phyloP scores from a whole-genome alignment of 805 yeast genomes.

The Nakazawaea populi region DNA sequence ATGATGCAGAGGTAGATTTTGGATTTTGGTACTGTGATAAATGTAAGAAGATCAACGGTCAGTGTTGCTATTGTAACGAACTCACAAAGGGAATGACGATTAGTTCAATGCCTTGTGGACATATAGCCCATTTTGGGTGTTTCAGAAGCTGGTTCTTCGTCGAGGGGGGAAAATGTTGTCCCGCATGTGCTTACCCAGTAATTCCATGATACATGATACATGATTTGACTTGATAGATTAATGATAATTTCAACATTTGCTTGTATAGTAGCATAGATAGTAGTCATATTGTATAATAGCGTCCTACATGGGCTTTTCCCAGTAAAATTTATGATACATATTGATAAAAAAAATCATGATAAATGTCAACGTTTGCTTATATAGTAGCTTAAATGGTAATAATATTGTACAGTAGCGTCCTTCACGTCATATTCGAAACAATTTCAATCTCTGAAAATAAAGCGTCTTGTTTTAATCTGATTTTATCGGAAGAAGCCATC shows the following conservation, averaged over 20 bases:
- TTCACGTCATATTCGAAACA: constrained; percentile 27
- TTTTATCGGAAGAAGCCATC: constrained; percentile 70
- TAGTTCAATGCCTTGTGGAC: constrained; percentile 69
- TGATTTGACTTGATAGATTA: no score
- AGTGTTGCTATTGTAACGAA: constrained; percentile 74
- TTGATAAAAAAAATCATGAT: no score
- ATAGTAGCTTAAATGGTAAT: no score
- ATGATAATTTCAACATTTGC: no score
- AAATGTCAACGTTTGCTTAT: no score
- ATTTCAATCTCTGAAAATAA: constrained; percentile 59
- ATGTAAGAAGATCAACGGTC: constrained; percentile 54
- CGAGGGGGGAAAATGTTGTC: constrained; percentile 65
- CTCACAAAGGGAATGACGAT: constrained; percentile 71
- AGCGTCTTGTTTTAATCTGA: constrained; percentile 53
- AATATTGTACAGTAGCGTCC: background rate
- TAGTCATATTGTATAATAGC: no score
- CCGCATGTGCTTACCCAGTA: constrained; percentile 32
- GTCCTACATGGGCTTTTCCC: no score
- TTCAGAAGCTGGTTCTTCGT: constrained; percentile 70
- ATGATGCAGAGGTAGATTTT: constrained; percentile 30
- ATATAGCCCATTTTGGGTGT: constrained; percentile 80
- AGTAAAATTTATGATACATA: no score
- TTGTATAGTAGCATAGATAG: no score
- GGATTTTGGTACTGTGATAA: constrained; percentile 86
- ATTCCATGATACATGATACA: background rate